Evolutionary conservation across 352 stramenopile species (phyloP), one percentile per base, ranked within the genome.

Genomic region (Phytophthora pseudosyringae): DNA sequence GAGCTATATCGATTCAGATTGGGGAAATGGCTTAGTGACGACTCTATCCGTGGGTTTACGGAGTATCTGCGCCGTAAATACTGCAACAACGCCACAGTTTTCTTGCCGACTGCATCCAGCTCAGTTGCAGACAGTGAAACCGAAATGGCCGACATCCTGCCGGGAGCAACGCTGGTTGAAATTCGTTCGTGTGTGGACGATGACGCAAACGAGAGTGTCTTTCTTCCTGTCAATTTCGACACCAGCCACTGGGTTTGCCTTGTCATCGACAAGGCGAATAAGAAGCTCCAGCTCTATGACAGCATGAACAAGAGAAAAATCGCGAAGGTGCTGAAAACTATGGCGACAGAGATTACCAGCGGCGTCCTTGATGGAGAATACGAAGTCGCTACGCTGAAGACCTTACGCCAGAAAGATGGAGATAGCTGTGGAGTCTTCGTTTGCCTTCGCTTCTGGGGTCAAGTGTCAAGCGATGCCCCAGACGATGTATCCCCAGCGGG

Each of bases 261-360:
- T 3, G 39, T 45, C 39, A 12, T 45, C 4, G 18, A 45, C 39
- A 45, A 45, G 4, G 16, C 26, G 39, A 28, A 45, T 4, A 45
- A 28, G 39, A n/a, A 45, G n/a, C 4, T 25, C 9, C 3, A 13
- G 3, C 3, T 45, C 1, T 45, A 45, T 16, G 39, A 45, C 15
- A 28, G 3, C 15, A 28, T 45, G 39, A 45, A 45, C n/a, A 45
- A 45, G 39, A 45, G 39, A 28, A 45, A 45, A 16, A 45, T 45
- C 26, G 39, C 4, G n/a, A 45, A 45, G 16, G 39, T 13, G 6
- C 15, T 45, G 9, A 43, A 10, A 16, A 12, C 18, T n/a, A 10
- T 28, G n/a, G n/a, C 39, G 3, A n/a, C 4, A 6, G 39, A 45
- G n/a, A 45, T 45, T 28, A 12, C 2, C 39, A 16, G n/a, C 5